Base-by-base conservation (phyloP, 2,329 filamentous ascomycete species). In the Fonsecaea erecta region DNA sequence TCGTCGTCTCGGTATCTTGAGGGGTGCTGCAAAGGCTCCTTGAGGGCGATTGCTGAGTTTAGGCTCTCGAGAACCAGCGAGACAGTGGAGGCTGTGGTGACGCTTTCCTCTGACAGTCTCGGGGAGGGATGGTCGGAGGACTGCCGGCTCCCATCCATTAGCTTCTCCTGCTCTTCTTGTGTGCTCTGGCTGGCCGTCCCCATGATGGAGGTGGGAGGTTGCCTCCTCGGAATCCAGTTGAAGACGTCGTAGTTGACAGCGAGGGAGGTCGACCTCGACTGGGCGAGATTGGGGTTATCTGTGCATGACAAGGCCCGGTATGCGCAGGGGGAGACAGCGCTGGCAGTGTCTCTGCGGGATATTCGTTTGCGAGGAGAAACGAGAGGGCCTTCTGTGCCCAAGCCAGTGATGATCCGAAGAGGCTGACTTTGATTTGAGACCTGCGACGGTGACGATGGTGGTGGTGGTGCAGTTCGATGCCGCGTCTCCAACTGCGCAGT, bases 11-110 rank as follows among this genome's bases (percentile, higher is more conserved):
- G 71, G 52, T 71, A 70, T 28, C 66, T 56, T 11, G 66, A 62
- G 5, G 62, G 63, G 14, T 63, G 62, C 24, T 63, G 48, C 12
- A 51, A 37, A 2, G 59, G 60, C 53, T 70, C 60, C 48, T 67
- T 66, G 0, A 46, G 48, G 2, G 61, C 28, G 28, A 59, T 35
- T 18, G 55, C 60, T 18, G 64, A 62, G 62, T 74, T 72, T 3
- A 75, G 60, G 43, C 70, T 71, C 60, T 75, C 74, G 8, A 75
- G 69, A 46, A 74, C 71, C 16, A 74, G 70, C 2, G 72, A 74
- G 0, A 70, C 72, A 14, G 72, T 71, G 7, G 73, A 75, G 7
- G 62, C 69, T 9, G 65, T 72, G 7, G 71, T 68, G 21, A 69
- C 32, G 18, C 71, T 71, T 28, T 75, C 74, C 24, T 63, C 28